Base-by-base conservation (phyloP, 257 asterid genomes). In the Solanum appendiculatum region DNA sequence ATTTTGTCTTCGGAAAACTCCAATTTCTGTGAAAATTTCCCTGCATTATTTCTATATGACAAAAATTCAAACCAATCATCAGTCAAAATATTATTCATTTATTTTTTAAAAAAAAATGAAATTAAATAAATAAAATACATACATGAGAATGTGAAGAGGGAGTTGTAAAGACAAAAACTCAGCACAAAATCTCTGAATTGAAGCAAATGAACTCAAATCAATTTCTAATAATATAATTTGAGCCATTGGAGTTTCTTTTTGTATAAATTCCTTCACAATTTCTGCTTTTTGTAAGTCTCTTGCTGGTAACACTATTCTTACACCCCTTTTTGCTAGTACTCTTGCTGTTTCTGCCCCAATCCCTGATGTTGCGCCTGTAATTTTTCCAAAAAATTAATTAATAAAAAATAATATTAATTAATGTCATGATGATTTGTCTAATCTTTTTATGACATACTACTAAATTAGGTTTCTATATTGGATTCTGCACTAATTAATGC, bases 81-180 rank as follows among this genome's bases (percentile, higher is more conserved):
- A 80, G 7, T 34, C 9, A 31, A 29, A 58, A 46, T 46, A n/a
- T 5, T 46, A 13, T 13, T 46, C 13, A 3, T 23, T 18, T 63
- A n/a, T 63, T 23, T 58, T 0, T 42, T 9, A 42, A 23, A 21
- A 60, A 5, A 34, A 69, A 48, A 72, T 16, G 15, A 37, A 46
- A 86, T 4, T 20, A 78, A 36, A 23, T 16, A 54, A 83, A 27
- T 10, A 27, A 69, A 82, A 60, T 9, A 86, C 94, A 70, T 90
- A 96, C 99, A 96, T 94, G 94, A 96, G 98, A 86, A 96, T 95
- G 63, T 96, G 92, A 69, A 96, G 98, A 4, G 99, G 98, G 83
- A 94, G 88, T 84, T 95, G 97, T 23, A 93, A 89, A 37, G 99
- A 93, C 83, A 94, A 87, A 89, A 96, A 96, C 72, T 96, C 86